Evolutionary conservation across 2,329 filamentous ascomycete species (phyloP), one percentile per base, ranked within the genome.

Genomic region (Zymoseptoria brevis): DNA sequence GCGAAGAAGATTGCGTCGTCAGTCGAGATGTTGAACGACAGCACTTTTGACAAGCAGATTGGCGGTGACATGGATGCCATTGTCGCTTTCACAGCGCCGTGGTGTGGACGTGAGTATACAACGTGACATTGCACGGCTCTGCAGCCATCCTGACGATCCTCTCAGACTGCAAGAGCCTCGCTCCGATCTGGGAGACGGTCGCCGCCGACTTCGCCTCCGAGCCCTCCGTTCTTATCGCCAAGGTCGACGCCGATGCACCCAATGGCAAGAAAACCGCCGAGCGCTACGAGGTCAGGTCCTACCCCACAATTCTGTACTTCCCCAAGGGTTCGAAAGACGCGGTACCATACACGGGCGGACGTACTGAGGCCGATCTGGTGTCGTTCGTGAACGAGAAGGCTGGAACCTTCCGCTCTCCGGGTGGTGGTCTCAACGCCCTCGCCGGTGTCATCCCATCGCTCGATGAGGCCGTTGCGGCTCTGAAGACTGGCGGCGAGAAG

Each of bases 241-340:
- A 99, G 81, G 88, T 99, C 62, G 93, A 99, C 73, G 92, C 90
- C 71, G 93, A 99, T 77, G 85, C 88, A 29, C 86, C 89, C 68
- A 90, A 90, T 75, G 85, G 87, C 75, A 96, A 96, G 78, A 83
- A 83, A 51, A 85, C 87, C 54, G 87, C 91, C 55, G 76, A 84
- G 72, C 85, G 87, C 55, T 87, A 94, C 72, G 90, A 86, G 62
- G 84, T 99, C 67, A 83, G 82, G 57, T 90, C 88, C 41, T 99
- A 95, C 82, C 94, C 94, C 54, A 99, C 94, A 63, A 96, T 99
- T 81, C 96, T 96, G 80, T 99, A 87, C 84, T 99, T 96, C 83
- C 84, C 90, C 67, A 88, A 88, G 74, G 92, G 91, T 68, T 89
- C 86, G 72, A 88, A 83, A 64, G 85, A 88, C 71, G 75, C 85